These are phyloP conservation scores for Daphne laureola DNA, from an alignment of 441 rosid genomes.

Conservation along the genomic window DNA sequence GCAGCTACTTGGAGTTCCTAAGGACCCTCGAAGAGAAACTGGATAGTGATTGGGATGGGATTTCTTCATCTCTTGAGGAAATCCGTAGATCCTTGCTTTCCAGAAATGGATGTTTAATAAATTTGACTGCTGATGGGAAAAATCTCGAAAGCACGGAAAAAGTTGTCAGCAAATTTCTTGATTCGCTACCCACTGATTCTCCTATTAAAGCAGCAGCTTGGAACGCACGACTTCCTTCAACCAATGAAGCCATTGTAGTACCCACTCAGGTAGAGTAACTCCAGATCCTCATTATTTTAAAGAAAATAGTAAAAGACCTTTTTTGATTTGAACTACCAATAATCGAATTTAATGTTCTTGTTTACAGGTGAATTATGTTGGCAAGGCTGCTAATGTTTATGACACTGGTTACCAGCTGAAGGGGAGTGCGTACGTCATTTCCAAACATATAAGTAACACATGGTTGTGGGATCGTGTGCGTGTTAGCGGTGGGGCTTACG, in stretches of 20 bases:
- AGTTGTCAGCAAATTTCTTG: constrained; percentile 63
- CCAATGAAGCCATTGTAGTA: constrained; percentile 81
- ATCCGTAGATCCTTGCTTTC: constrained; percentile 75
- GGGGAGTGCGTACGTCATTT: constrained; percentile 92
- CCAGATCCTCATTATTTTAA: neutral
- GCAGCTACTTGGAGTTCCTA: constrained; percentile 79
- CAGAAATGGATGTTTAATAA: constrained; percentile 68
- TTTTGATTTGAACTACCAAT: neutral
- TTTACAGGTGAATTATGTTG: constrained; percentile 88
- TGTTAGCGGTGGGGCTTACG: constrained; percentile 96
- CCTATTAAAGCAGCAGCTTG: constrained; percentile 34
- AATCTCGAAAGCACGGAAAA: constrained; percentile 51
- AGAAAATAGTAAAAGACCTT: neutral
- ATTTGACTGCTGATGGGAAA: constrained; percentile 84
- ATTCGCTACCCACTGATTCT: constrained; percentile 67
- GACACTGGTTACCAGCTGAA: constrained; percentile 62
- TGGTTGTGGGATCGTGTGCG: constrained; percentile 99
- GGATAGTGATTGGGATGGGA: constrained; percentile 80
- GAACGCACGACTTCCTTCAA: constrained; percentile 50
- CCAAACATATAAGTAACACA: constrained; percentile 79
- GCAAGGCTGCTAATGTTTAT: constrained; percentile 83
- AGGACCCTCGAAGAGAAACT: constrained; percentile 69
- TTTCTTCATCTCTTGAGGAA: constrained; percentile 83
- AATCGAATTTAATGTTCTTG: neutral
- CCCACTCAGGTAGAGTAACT: constrained; percentile 72